phyloP scores from a whole-genome alignment of 2,329 filamentous ascomycete genomes.

The Xylariales sp. region DNA sequence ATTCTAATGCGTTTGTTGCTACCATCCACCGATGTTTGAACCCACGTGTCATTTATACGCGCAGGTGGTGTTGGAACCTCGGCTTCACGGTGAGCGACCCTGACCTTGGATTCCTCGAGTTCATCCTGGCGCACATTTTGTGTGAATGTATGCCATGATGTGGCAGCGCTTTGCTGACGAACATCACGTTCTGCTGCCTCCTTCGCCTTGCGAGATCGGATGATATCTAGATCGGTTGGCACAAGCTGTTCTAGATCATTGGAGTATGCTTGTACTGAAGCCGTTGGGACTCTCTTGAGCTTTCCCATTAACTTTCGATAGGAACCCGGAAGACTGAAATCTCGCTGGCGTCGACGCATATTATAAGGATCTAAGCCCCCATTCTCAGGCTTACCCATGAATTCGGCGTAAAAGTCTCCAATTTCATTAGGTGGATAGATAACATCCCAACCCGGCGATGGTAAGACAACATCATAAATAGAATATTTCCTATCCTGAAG shows the following conservation, averaged over 20 bases:
- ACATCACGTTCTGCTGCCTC: constrained; percentile 43
- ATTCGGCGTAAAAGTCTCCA: constrained; percentile 83
- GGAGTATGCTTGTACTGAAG: constrained; percentile 76
- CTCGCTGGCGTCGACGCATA: constrained; percentile 88
- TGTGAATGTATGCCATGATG: constrained; percentile 44
- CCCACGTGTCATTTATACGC: constrained; percentile 55
- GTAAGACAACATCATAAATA: constrained; percentile 90
- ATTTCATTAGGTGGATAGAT: constrained; percentile 86
- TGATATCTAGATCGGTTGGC: constrained; percentile 82
- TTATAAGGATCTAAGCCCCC: constrained; percentile 83
- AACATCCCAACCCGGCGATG: constrained; percentile 91
- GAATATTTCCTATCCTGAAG: constrained; percentile 78
- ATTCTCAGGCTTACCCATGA: constrained; percentile 85
- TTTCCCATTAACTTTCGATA: constrained; percentile 87
- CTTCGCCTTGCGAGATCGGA: constrained; percentile 59
- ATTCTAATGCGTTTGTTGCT: constrained; percentile 58
- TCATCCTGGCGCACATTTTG: constrained; percentile 45
- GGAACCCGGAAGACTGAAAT: constrained; percentile 87
- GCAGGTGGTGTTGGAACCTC: constrained; percentile 38
- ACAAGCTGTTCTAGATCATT: constrained; percentile 85
- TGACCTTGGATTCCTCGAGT: constrained; percentile 42
- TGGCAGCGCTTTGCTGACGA: constrained; percentile 31
- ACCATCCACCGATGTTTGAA: constrained; percentile 54
- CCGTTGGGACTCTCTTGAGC: constrained; percentile 72
- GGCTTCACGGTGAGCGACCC: constrained; percentile 47